Evolutionary conservation across 1,139 yeast species (phyloP), one percentile per base, ranked within the genome.

Genomic region (Ashbya aceris): DNA sequence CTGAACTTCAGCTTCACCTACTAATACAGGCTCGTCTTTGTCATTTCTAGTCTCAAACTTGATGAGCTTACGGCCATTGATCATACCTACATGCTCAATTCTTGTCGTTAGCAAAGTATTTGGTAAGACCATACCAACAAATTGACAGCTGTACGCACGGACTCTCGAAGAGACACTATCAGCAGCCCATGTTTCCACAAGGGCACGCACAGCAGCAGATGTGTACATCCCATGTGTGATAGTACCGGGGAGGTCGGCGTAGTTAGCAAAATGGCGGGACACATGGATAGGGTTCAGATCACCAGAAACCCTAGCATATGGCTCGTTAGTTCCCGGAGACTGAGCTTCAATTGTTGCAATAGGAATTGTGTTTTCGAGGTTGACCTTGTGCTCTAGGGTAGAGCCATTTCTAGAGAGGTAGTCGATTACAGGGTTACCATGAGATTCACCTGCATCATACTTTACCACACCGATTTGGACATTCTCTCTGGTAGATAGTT

Each of bases 191-290:
- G 86, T 85, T 71, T 91, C 99, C 54, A 91, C 96, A 62, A 87
- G 76, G 13, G 93, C 78, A 71, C 98, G 82, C 51, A 89, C 91
- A 49, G 95, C 77, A 51, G 96, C 98, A 60, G 95, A 84, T 14
- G 96, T 85, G 74, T 79, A 93, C 98, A 91, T 91, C 62, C 99
- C 99, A 61, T 93, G 98, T 31, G 98, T 91, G 58, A 91, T 91
- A 34, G 97, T 91, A 54, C 98, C 98, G 49, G 96, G 96, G 60
- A 91, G 74, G 59, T 79, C 80, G 43, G 96, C 97, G 62, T 91
- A 91, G 50, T 79, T 75, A 46, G 98, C 91, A 67, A 91, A 91
- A 40, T 87, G 93, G 65, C 95, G 82, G 32, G 95, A 84, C 51
- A 91, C 98, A 64, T 91, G 99, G 56, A 91, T 91, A 52, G 99